Conservation (phyloP, 2,329 filamentous ascomycete species). For the Verticillium nubilum region DNA sequence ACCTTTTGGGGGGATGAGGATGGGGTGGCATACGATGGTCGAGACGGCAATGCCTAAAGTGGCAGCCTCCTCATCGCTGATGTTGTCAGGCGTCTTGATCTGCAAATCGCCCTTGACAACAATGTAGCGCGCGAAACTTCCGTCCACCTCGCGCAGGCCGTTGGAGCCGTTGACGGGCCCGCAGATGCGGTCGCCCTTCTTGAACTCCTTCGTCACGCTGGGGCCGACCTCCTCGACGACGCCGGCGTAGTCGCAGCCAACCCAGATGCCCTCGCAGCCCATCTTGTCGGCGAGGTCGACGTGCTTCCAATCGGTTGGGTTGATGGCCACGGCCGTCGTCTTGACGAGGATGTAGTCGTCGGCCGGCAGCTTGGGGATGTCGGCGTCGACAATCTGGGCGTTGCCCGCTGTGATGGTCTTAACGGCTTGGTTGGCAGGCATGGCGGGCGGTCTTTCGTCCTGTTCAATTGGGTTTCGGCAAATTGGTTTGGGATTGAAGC, state of each 20-base stretch:
- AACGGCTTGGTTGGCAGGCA: conserved; percentile 11
- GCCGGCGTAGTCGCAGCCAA: conserved; percentile 43
- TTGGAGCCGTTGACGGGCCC: conserved; percentile 32
- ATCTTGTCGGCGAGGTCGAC: conserved; percentile 16
- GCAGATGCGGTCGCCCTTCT: conserved; percentile 40
- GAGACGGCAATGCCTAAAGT: conserved; percentile 36
- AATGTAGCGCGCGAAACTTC: conserved; percentile 34
- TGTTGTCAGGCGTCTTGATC: conserved; percentile 36
- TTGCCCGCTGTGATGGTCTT: conserved; percentile 12
- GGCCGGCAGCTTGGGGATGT: conserved; percentile 13
- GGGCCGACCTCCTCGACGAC: conserved; percentile 39
- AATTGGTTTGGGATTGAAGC: too few species aligned
- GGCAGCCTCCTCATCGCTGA: conserved; percentile 41
- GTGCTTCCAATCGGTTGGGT: conserved; percentile 30
- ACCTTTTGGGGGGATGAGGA: background rate
- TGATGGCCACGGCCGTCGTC: conserved; percentile 28
- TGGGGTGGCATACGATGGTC: conserved; percentile 26
- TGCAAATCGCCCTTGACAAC: conserved; percentile 32
- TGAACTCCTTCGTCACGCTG: conserved; percentile 34
- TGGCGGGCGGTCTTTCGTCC: background rate
- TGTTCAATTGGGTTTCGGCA: too few species aligned
- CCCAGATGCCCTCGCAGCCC: conserved; percentile 14
- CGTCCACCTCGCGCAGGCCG: conserved; percentile 24
- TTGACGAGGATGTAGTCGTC: conserved; percentile 27
- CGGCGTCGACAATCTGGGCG: conserved; percentile 22